Conservation (phyloP, 2,329 filamentous ascomycete species). For the Colletotrichum camelliae region DNA sequence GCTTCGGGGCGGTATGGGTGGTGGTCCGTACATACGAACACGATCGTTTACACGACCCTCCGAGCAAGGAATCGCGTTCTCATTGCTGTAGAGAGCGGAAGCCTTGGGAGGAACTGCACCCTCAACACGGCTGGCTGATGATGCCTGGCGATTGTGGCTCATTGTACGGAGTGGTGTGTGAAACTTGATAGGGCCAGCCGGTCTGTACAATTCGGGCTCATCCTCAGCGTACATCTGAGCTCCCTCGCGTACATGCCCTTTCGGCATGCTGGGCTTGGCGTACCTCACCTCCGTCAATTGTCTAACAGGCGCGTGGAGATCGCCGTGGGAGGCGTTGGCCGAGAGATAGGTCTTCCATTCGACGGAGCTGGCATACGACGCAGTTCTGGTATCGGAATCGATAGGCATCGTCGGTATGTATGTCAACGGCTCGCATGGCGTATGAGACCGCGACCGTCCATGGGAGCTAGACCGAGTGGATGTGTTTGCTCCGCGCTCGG, state of each 20-base stretch:
- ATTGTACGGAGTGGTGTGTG: background rate
- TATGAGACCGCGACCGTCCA: background rate
- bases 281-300: slow-evolving; percentile 13
- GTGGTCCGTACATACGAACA: background rate
- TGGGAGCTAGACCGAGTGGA: background rate
- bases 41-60: background rate
- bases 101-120: background rate
- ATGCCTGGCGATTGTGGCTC: slow-evolving; percentile 3
- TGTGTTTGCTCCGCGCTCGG: background rate
- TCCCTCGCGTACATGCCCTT: slow-evolving; percentile 52
- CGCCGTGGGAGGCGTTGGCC: slow-evolving; percentile 49
- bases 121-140: slow-evolving; percentile 4
- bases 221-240: slow-evolving; percentile 52
- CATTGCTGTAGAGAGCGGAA: background rate
- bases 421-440: background rate
- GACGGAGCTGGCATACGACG: slow-evolving; percentile 50
- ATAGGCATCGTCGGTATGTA: slow-evolving; percentile 30
- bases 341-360: slow-evolving; percentile 64
- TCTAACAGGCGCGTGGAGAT: background rate
- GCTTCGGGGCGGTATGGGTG: slow-evolving; percentile 11
- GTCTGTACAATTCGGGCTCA: slow-evolving; percentile 9
- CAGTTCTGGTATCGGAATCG: slow-evolving; percentile 31
- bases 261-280: slow-evolving; percentile 25
- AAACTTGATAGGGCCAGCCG: background rate
- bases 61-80: background rate